Base-by-base conservation (phyloP, 2,329 filamentous ascomycete genomes). In the Trichoderma sp. region DNA sequence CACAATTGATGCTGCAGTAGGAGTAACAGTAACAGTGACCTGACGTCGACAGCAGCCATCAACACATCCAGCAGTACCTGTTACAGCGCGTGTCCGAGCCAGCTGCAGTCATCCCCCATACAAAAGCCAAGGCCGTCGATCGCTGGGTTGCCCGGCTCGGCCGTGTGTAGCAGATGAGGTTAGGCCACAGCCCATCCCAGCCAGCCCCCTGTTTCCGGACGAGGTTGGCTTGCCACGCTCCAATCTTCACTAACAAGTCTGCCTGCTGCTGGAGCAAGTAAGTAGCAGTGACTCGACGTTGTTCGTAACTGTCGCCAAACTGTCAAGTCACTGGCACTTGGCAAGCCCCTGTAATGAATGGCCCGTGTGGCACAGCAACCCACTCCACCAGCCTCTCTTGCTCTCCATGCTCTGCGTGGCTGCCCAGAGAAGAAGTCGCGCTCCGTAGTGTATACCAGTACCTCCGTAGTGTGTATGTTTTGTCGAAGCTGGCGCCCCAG, bases 91-190 rank as follows among this genome's bases (percentile, higher is more conserved):
- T 14, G 50, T 56, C 21, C 14, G 35, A 24, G n/a, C 38, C 11
- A 31, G 12, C 66, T 69, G 66, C 66, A 59, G 66, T 69, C 66
- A 59, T 69, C 38, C 41, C 41, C 65, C 65, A 50, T 45, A 31
- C 38, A 24, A 56, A 60, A 60, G 53, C 68, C 56, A 59, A 41
- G 67, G 67, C 53, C 60, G 75, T 73, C 75, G 75, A 76, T 73
- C 75, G 53, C 71, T 60, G 69, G 53, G 50, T 56, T 53, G 56
- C 53, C 75, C 72, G 75, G 59, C 75, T 76, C 75, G 75, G 75
- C 50, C 75, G 65, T 76, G 65, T 76, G 72, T 63, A 65, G 75
- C 75, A 62, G 65, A 76, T 76, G 59, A 67, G 72, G 75, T 75
- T 76, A 76, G 75, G 41, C 38, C 18, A 14, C 41, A 71, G 75